Evolutionary conservation across 305 asterid genomes (phyloP), one percentile per base, ranked within the genome.

Genomic region (Salvia sclarea): DNA sequence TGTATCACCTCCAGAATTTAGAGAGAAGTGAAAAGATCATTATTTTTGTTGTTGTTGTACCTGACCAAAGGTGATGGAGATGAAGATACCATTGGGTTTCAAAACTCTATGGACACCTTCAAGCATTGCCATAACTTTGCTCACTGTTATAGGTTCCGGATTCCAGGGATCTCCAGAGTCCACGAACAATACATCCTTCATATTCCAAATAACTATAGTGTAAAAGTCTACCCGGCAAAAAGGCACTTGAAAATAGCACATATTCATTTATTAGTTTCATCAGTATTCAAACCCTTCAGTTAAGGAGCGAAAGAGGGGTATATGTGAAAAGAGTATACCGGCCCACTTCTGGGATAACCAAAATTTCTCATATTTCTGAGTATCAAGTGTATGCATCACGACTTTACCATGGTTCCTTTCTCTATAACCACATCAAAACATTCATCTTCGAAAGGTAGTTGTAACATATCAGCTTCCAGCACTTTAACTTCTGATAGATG

Each of bases 81-180:
- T 80, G 86, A 91, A 91, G 74, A 82, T 72, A 37, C 99, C 97
- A 67, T 81, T 33, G 60, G 91, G 95, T 81, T 86, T 94, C 84
- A 94, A 62, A 65, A 89, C 96, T 73, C 96, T 85, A 76, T 94
- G 95, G 66, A 86, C 79, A 75, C 86, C 94, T 69, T 78, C 88
- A 76, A 94, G 99, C 96, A 91, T 87, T 50, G 84, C 74, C 90
- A 79, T 87, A 53, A 89, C 97, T 49, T 71, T 86, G 72, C 83
- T 71, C 45, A 78, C 90, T 18, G 97, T 89, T 35, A 45, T 82
- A 53, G 89, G 82, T 79, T 79, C 88, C n/a, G 98, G 98, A 73
- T 86, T 89, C 98, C 97, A 94, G 14, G 98, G 98, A 69, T 93
- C 97, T 38, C 98, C 97, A 66, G 97, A 82, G 83, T 94, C 96